phyloP scores from a whole-genome alignment of 768 basidiomycete species.

The Guyanaporus albipodus region DNA sequence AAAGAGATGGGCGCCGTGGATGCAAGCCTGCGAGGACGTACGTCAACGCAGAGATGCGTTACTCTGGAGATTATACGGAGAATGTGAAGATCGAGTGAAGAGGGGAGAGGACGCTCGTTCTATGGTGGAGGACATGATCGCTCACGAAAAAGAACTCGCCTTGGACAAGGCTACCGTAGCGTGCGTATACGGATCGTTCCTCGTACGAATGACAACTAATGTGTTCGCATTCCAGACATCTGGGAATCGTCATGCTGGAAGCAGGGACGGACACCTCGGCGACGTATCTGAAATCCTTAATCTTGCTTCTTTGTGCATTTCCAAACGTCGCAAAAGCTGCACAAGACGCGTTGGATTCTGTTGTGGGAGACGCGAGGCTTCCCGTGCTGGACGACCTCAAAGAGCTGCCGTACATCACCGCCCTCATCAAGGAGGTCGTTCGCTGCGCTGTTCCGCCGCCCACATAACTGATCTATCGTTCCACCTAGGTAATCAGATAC shows the following conservation, averaged over 20 bases:
- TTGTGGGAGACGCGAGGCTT: constrained; percentile 3
- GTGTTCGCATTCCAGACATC: background rate
- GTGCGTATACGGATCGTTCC: background rate
- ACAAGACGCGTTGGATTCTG: constrained; percentile 1
- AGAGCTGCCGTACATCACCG: constrained; percentile 2
- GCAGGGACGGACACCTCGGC: constrained; percentile 7
- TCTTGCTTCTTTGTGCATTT: constrained; percentile 3
- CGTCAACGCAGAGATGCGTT: constrained; percentile 1
- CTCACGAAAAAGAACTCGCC: background rate
- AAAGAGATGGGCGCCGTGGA: constrained; percentile 5
- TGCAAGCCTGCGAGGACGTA: constrained; percentile 3
- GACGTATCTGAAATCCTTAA: constrained; percentile 2
- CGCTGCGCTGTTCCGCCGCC: background rate
- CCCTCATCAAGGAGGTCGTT: constrained; percentile 4
- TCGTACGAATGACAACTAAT: background rate
- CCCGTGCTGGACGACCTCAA: constrained; percentile 1
- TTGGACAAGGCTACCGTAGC: constrained; percentile 2
- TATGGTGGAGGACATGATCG: background rate
- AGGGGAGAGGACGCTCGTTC: constrained; percentile 2
- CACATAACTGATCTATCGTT: background rate
- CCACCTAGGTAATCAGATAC: background rate
- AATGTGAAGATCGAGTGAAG: constrained; percentile 1
- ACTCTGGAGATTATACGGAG: constrained; percentile 4
- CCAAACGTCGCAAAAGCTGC: constrained; percentile 1
- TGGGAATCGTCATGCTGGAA: constrained; percentile 3